Base-by-base conservation (phyloP, 306 rosid genomes). In the Hylodesmum podocarpum region DNA sequence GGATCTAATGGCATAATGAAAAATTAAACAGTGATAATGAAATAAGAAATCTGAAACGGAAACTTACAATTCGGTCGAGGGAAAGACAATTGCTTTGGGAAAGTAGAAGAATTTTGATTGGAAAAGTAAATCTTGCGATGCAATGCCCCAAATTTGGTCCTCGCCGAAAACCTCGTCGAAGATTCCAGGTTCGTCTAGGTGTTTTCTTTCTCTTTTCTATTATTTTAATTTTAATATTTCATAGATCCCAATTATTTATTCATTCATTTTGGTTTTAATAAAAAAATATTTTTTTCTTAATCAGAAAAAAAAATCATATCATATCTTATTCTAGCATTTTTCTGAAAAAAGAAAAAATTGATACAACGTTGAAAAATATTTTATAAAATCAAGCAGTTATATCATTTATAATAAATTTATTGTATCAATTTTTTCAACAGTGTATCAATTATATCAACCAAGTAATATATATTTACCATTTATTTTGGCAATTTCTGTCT, bases 131-230 rank as follows among this genome's bases (percentile, higher is more conserved):
- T 27, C 1, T 14, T 43, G 19, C 12, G 16, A 59, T 40, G 59
- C 63, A 36, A 69, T 46, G 72, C 65, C 84, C 76, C 63, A 66
- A 72, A 74, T 24, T 55, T 66, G 66, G 39, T 37, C 14, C 22
- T 57, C 16, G 2, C 70, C 49, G 77, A 57, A 57, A 44, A 66
- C 66, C 64, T 66, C 43, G 66, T 25, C 9, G 81, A 75, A 81
- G 67, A 0, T 81, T 81, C 84, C 67, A 81, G 84, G 67, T 21
- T 53, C 55, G 25, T 34, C 74, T 44, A n/a, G 29, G 24, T 15
- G 8, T 6, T 13, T 11, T 13, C 24, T 29, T 8, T 66, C 0
- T 4, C 5, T 19, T 19, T 2, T 3, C 3, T 28, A 29, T 29
- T 59, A 15, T 3, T 33, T 16, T 31, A 58, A n/a, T n/a, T 27